Conservation (phyloP, 2,329 filamentous ascomycete genomes). For the Capronia americana region DNA sequence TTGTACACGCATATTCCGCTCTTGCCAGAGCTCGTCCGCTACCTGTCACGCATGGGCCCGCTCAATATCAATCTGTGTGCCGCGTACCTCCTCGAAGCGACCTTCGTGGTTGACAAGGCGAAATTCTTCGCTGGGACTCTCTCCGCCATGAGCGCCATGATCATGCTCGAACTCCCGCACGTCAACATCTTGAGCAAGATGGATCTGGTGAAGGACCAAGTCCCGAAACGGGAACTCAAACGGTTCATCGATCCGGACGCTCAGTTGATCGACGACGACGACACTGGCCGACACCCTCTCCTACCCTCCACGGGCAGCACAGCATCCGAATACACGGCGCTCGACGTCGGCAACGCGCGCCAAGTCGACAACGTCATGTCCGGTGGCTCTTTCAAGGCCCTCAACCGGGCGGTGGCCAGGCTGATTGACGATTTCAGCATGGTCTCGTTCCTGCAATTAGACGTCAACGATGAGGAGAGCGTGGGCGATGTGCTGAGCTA, state of each 20-base stretch:
- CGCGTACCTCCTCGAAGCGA: slow-evolving; percentile 91
- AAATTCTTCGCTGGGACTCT: slow-evolving; percentile 98
- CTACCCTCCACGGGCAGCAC: neutral
- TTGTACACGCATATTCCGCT: slow-evolving; percentile 97
- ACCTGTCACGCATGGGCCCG: slow-evolving; percentile 76
- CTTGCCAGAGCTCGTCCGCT: slow-evolving; percentile 80
- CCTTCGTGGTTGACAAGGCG: slow-evolving; percentile 91
- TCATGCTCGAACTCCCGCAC: slow-evolving; percentile 96
- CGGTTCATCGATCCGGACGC: slow-evolving; percentile 88
- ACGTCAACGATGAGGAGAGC: slow-evolving; percentile 91
- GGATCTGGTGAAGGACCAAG: slow-evolving; percentile 90
- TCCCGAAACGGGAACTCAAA: slow-evolving; percentile 86
- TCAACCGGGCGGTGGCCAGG: slow-evolving; percentile 87
- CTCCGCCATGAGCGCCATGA: slow-evolving; percentile 97
- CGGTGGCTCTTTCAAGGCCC: slow-evolving; percentile 77
- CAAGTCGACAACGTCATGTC: slow-evolving; percentile 75
- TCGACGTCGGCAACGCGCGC: slow-evolving; percentile 57
- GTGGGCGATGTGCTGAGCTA: slow-evolving; percentile 83
- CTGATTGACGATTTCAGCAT: slow-evolving; percentile 98
- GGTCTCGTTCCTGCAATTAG: slow-evolving; percentile 91
- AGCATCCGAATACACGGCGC: slow-evolving; percentile 52
- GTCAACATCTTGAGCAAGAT: slow-evolving; percentile 97
- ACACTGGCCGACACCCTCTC: slow-evolving; percentile 56
- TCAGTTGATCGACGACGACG: slow-evolving; percentile 80
- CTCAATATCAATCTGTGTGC: slow-evolving; percentile 92